A percentile compares a stretch with the other conserved stretches of the same genome.
Conservation (phyloP, 140 eudicot species). For the Senecio squalidus region DNA sequence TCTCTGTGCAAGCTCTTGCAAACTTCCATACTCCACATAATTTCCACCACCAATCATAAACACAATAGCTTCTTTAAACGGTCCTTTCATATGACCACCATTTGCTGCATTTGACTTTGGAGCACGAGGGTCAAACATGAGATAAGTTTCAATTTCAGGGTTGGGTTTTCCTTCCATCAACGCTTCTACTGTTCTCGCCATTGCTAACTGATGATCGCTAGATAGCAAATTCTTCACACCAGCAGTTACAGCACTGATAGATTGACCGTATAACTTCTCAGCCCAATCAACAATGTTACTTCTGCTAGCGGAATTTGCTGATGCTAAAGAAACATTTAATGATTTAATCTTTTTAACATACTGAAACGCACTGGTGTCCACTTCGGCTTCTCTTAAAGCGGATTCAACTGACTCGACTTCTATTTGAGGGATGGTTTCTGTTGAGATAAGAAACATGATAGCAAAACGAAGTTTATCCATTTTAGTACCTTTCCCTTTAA, state of each 20-base stretch:
- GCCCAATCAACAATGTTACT: conserved; percentile 91
- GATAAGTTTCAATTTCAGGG: conserved; percentile 79
- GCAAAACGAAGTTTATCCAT: conserved; percentile 85
- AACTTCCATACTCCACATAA: conserved; percentile 76
- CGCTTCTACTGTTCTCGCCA: conserved; percentile 83
- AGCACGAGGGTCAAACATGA: conserved; percentile 80
- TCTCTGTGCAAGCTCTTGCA: conserved; percentile 66
- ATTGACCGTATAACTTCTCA: conserved; percentile 85
- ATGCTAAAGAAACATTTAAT: conserved; percentile 66
- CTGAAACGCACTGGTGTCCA: conserved; percentile 82
- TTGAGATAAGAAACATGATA: conserved; percentile 70
- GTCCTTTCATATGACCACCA: conserved; percentile 68
- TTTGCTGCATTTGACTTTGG: conserved; percentile 67
- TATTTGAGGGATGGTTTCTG: conserved; percentile 58
- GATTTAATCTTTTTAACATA: conserved; percentile 82
- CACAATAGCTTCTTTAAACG: conserved; percentile 85
- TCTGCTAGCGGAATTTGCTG: conserved; percentile 77
- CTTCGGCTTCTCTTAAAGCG: conserved; percentile 73
- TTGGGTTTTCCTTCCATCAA: conserved; percentile 84
- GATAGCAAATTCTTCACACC: conserved; percentile 81
- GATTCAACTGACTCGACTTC: conserved; percentile 78
- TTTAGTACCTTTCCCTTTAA: conserved; percentile 79
- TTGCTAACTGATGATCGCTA: conserved; percentile 70
- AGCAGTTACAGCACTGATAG: conserved; percentile 89
- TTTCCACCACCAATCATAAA: conserved; percentile 95